These are phyloP conservation scores for Arabidopsis thaliana DNA, from an alignment of 345 rosid genomes.

Conservation along the genomic window DNA sequence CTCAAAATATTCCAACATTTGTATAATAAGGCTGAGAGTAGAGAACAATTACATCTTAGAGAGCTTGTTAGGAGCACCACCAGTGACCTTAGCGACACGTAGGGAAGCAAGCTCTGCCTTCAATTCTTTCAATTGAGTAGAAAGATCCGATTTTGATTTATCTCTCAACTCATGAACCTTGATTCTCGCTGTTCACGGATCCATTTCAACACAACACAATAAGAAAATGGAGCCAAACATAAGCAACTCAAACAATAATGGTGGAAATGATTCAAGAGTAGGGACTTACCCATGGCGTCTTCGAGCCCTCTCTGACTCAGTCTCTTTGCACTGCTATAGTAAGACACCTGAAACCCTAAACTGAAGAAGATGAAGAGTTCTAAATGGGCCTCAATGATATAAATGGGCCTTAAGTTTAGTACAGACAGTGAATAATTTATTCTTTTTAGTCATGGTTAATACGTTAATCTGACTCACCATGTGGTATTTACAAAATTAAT, in stretches of 20 bases:
- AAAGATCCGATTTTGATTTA: slow-evolving; percentile 53
- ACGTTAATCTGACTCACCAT: too few species aligned
- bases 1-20: background rate
- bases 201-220: background rate
- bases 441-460: background rate
- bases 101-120: slow-evolving; percentile 65
- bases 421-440: background rate
- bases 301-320: background rate
- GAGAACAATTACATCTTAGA: slow-evolving; percentile 55
- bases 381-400: background rate
- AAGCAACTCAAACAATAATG: background rate
- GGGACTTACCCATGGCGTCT: slow-evolving; percentile 13
- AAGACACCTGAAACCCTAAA: background rate
- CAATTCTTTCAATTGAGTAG: slow-evolving; percentile 54
- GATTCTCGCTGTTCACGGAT: slow-evolving; percentile 49
- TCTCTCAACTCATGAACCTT: slow-evolving; percentile 65
- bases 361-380: background rate
- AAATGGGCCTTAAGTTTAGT: background rate
- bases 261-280: background rate
- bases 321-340: background rate
- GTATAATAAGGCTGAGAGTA: too few species aligned
- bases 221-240: background rate
- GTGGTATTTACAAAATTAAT: too few species aligned
- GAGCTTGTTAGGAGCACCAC: slow-evolving; percentile 69
- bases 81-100: slow-evolving; percentile 73